phyloP scores from a whole-genome alignment of 2,329 filamentous ascomycete genomes.

The Capronia epimyces region DNA sequence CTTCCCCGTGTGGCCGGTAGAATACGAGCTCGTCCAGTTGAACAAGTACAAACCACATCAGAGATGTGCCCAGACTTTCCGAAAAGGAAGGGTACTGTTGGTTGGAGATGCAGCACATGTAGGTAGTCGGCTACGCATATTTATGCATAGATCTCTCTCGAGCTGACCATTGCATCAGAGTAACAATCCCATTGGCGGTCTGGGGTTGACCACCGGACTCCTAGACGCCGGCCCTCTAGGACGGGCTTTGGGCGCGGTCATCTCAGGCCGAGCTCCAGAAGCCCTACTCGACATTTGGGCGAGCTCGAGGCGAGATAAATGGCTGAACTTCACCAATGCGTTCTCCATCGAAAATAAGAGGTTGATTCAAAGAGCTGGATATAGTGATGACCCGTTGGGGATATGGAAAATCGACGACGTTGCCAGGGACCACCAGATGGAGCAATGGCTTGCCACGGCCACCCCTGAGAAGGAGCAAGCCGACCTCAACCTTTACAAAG shows the following conservation, averaged over 20 bases:
- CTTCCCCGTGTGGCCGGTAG: slow-evolving; percentile 25
- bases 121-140: not conserved
- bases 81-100: slow-evolving; percentile 20
- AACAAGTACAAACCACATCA: slow-evolving; percentile 25
- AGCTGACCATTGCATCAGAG: slow-evolving; percentile 7
- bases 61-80: slow-evolving; percentile 20
- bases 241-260: slow-evolving; percentile 15
- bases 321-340: slow-evolving; percentile 21
- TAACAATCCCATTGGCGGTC: slow-evolving; percentile 26
- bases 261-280: slow-evolving; percentile 17
- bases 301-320: slow-evolving; percentile 15
- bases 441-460: slow-evolving; percentile 20
- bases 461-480: slow-evolving; percentile 21
- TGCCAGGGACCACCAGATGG: slow-evolving; percentile 19
- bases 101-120: slow-evolving; percentile 26
- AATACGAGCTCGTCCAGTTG: slow-evolving; percentile 25
- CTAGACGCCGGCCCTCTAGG: slow-evolving; percentile 21
- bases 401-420: slow-evolving; percentile 21
- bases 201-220: slow-evolving; percentile 25
- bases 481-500: slow-evolving; percentile 16
- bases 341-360: slow-evolving; percentile 22
- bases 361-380: slow-evolving; percentile 17
- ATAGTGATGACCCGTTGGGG: slow-evolving; percentile 17
- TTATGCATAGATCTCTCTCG: not conserved
- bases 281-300: slow-evolving; percentile 20